Percentiles rank a stretch among this genome's conserved stretches.
Conservation (phyloP, 1,284 basidiomycete species). For the Porodaedalea pini region DNA sequence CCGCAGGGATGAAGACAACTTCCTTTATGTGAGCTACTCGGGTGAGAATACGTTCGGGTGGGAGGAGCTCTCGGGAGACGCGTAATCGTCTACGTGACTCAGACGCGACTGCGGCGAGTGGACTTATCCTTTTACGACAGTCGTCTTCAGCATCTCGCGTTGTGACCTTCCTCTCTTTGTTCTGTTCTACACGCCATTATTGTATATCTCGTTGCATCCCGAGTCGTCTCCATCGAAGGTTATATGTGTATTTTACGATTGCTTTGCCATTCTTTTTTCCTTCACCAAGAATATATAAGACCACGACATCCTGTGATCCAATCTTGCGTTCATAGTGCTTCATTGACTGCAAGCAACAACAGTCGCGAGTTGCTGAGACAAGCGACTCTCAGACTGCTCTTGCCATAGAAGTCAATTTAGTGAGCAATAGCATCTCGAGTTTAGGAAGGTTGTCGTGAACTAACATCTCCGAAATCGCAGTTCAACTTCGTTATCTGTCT, state of each 20-base stretch:
- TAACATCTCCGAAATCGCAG: no score
- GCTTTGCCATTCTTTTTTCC: neutral
- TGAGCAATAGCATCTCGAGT: no score
- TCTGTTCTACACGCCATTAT: neutral
- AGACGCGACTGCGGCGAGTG: neutral
- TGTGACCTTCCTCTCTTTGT: neutral
- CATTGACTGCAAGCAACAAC: no score
- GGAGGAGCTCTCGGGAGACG: slow-evolving; percentile 18
- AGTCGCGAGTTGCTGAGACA: no score
- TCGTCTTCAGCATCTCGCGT: neutral
- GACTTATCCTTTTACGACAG: neutral
- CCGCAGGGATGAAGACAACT: slow-evolving; percentile 89
- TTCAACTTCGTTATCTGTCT: no score
- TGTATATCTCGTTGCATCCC: slow-evolving; percentile 13
- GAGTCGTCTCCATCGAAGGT: slow-evolving; percentile 8
- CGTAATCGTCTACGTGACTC: slow-evolving; percentile 12
- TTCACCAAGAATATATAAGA: slow-evolving; percentile 1
- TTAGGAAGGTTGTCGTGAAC: no score
- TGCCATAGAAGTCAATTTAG: no score
- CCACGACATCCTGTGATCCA: neutral
- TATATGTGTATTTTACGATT: slow-evolving; percentile 17
- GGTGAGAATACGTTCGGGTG: slow-evolving; percentile 93
- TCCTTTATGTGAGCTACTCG: slow-evolving; percentile 94
- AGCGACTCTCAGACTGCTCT: no score
- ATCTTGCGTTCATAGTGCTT: no score